Evolutionary conservation across 768 basidiomycete species (phyloP).

Genomic region (Naematelia aurantialba): DNA sequence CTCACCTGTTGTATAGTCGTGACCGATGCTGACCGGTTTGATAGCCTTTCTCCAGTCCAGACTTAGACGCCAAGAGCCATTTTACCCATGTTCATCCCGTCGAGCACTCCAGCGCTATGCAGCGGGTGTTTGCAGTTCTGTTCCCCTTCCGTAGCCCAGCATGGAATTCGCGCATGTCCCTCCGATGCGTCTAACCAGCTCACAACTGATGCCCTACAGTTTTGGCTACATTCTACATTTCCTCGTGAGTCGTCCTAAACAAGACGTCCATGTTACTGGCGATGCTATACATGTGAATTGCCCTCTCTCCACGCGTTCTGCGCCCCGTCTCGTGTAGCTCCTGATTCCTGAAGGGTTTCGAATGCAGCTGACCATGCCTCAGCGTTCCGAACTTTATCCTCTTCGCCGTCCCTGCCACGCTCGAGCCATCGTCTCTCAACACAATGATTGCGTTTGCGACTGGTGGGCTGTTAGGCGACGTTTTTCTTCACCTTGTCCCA

Average conservation of each 20-base stretch:
- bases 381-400: slow-evolving; percentile 86
- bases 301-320: not conserved
- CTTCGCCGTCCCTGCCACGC: slow-evolving; percentile 85
- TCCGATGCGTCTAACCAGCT: not conserved
- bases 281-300: not conserved
- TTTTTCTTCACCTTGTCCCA: slow-evolving; percentile 85
- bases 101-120: slow-evolving; percentile 53
- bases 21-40: too few species aligned
- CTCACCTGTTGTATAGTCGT: too few species aligned
- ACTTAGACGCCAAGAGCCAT: too few species aligned
- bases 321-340: slow-evolving; percentile 7
- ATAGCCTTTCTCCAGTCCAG: too few species aligned
- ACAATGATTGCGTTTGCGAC: slow-evolving; percentile 96
- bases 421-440: slow-evolving; percentile 77
- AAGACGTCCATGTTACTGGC: slow-evolving; percentile 2
- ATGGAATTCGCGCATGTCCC: slow-evolving; percentile 66
- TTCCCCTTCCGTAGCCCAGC: slow-evolving; percentile 83
- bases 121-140: slow-evolving; percentile 70
- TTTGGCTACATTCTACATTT: slow-evolving; percentile 91
- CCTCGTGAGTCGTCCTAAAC: slow-evolving; percentile 66
- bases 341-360: not conserved
- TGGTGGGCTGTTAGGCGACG: slow-evolving; percentile 86
- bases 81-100: too few species aligned
- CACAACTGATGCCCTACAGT: slow-evolving; percentile 52
- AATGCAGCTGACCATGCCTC: slow-evolving; percentile 8